Evolutionary conservation across 2,329 filamentous ascomycete species (phyloP), one percentile per base, ranked within the genome.

Genomic region (Claviceps fusiformis): DNA sequence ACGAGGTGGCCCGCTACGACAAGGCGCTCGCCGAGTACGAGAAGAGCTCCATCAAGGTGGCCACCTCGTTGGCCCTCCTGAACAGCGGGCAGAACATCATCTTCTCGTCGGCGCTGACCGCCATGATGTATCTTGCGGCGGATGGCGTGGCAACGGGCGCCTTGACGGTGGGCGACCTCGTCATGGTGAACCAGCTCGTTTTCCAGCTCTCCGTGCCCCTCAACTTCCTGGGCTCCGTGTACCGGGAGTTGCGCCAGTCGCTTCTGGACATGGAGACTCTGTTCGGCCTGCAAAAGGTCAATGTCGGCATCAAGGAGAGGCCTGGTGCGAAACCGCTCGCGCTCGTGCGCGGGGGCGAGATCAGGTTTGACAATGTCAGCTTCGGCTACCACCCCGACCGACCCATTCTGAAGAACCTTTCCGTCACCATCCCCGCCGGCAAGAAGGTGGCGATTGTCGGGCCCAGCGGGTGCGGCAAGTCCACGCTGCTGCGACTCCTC

Each of bases 131-230:
- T 67, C 80, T 97, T 56, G 93, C 91, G 6, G 89, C 89, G 29
- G 83, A 92, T 63, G 95, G 95, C 41, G 90, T 98, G 1, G 89
- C 89, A 1, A 76, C 74, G 3, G 92, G 92, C 15, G 74, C 76
- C 6, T 73, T 98, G 63, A 96, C 92, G 0, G 91, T 98, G 15
- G 93, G 93, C 56, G 95, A 98, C 67, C 77, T 98, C 37, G 93
- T 98, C 66, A 95, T 98, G 89, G 89, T 98, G 62, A 98, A 98
- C 69, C 93, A 97, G 74, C 83, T 98, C 19, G 91, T 98, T 57
- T 98, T 98, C 72, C 93, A 98, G 71, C 83, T 98, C 6, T 96
- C 90, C 0, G 89, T 98, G 4, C 93, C 93, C 0, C 79, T 98
- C 57, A 98, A 98, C 75, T 98, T 98, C 70, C 76, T 98, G 4